Evolutionary conservation across 148 eudicot species (phyloP).

Genomic region (Selenicereus undatus): DNA sequence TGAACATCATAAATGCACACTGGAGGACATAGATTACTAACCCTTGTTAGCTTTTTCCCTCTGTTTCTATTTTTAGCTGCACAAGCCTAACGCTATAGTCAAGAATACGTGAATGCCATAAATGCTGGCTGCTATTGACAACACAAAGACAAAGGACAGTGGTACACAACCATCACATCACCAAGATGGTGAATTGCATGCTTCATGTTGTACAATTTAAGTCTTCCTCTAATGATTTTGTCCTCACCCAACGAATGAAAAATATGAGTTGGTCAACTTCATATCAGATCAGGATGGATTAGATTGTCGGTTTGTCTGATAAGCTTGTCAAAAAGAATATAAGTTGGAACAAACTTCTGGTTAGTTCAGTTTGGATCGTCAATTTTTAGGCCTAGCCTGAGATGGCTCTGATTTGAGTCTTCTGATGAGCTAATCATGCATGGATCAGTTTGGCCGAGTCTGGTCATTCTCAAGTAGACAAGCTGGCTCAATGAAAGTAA

Average conservation of each 20-base stretch:
- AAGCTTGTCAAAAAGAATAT: not conserved
- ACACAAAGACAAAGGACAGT: not conserved
- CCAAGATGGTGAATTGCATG: not conserved
- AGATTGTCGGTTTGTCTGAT: not conserved
- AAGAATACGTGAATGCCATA: not conserved
- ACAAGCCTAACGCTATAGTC: slow-evolving; percentile 14
- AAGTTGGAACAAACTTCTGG: not conserved
- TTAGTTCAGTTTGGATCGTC: not conserved
- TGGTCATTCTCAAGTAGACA: not conserved
- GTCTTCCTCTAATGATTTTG: not conserved
- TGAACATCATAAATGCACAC: slow-evolving; percentile 26
- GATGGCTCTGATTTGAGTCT: not conserved
- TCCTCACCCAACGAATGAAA: not conserved
- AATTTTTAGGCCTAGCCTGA: no score
- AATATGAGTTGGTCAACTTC: not conserved
- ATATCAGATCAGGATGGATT: no score
- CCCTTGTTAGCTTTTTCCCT: not conserved
- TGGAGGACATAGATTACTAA: not conserved
- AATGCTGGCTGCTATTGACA: not conserved
- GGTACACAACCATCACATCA: not conserved
- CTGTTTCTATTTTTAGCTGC: slow-evolving; percentile 4
- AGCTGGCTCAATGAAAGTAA: not conserved
- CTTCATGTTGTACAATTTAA: not conserved
- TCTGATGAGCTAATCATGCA: not conserved
- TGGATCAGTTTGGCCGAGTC: not conserved